A percentile compares a stretch with the other conserved stretches of the same genome.
These are phyloP conservation scores for Tulasnella sp. DNA, from an alignment of 768 basidiomycete species.

Conservation along the genomic window DNA sequence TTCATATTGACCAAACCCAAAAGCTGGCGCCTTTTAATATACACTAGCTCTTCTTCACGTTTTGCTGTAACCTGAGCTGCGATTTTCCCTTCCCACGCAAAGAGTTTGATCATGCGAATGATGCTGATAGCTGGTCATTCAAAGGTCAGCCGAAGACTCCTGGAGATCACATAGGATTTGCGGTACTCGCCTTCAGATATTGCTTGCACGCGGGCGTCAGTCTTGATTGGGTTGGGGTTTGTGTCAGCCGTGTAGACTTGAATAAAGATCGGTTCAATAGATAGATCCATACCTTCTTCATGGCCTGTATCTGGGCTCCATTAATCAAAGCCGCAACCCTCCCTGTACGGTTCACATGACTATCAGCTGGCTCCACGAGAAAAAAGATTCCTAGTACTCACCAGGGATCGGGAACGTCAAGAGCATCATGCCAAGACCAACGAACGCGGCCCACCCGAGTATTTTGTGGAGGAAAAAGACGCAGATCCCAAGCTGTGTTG, in stretches of 20 bases:
- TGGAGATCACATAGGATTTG: neutral
- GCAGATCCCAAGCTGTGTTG: conserved; percentile 34
- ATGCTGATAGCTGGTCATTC: conserved; percentile 40
- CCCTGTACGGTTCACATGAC: neutral
- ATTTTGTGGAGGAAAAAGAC: conserved; percentile 36
- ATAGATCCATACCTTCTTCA: conserved; percentile 35
- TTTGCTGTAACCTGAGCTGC: conserved; percentile 42
- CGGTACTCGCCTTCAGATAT: conserved; percentile 46
- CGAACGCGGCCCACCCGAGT: conserved; percentile 50
- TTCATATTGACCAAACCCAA: conserved; percentile 37
- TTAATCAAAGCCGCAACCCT: conserved; percentile 40
- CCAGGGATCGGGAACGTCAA: conserved; percentile 50
- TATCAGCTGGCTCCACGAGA: neutral
- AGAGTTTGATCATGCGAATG: conserved; percentile 59
- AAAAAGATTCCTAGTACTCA: conserved; percentile 10
- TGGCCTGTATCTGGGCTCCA: conserved; percentile 37
- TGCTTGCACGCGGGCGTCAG: conserved; percentile 49
- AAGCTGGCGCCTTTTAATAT: conserved; percentile 44
- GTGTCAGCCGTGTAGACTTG: neutral
- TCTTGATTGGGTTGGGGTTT: conserved; percentile 24
- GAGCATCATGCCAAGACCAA: conserved; percentile 45
- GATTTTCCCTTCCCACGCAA: conserved; percentile 43
- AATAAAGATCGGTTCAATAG: conserved; percentile 1
- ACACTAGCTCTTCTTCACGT: conserved; percentile 49
- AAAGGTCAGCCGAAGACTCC: neutral